Evolutionary conservation across 2,329 filamentous ascomycete genomes (phyloP).

Genomic region (Pestalotiopsis sp.): DNA sequence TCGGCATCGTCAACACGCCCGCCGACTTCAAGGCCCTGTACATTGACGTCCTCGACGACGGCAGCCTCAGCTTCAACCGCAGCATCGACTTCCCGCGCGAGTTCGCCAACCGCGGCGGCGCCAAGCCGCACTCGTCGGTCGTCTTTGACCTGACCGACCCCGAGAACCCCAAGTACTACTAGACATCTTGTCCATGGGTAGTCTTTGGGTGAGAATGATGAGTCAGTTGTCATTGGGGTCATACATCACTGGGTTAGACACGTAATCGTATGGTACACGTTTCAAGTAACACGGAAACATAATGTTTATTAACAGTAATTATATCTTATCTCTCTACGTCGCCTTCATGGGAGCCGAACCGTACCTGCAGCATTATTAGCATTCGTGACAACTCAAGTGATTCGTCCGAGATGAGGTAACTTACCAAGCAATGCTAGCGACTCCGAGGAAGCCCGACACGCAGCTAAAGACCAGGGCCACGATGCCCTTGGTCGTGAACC

Average conservation of each 20-base stretch:
- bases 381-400: constrained; percentile 34
- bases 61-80: constrained; percentile 59
- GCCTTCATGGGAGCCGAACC: not conserved
- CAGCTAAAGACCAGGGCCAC: constrained; percentile 74
- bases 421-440: constrained; percentile 69
- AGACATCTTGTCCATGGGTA: constrained; percentile 1
- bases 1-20: constrained; percentile 60
- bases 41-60: constrained; percentile 57
- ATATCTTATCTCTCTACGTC: not conserved
- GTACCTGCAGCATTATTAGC: not conserved
- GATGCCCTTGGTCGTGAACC: constrained; percentile 69
- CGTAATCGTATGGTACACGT: too few relatives aligned
- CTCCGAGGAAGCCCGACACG: constrained; percentile 66
- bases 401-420: not conserved
- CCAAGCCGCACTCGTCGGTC: constrained; percentile 55
- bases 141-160: constrained; percentile 46
- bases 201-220: too few relatives aligned
- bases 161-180: constrained; percentile 49
- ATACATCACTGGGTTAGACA: too few relatives aligned
- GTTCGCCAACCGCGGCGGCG: constrained; percentile 56
- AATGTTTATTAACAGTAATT: too few relatives aligned
- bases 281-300: too few relatives aligned
- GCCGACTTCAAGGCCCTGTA: constrained; percentile 63
- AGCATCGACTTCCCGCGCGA: constrained; percentile 56
- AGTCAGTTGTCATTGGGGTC: too few relatives aligned